A percentile compares a stretch with the other conserved stretches of the same genome.
Conservation (phyloP, 2,329 filamentous ascomycete genomes). For the Fusarium neocosmosporiellum region DNA sequence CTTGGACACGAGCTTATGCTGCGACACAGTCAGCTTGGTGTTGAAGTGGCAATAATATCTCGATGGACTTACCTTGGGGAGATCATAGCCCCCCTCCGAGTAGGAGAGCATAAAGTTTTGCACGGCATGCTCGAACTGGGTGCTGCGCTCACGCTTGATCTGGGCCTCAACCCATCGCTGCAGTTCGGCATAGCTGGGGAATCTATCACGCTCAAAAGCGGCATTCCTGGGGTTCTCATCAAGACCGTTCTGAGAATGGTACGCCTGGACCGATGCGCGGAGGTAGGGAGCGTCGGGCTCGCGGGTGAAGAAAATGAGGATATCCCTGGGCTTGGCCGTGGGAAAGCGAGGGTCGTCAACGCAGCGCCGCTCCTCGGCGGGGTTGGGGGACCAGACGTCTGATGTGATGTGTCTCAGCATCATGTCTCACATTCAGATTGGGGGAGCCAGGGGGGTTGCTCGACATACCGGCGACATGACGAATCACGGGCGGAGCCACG, state of each 20-base stretch:
- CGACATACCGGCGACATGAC: constrained; percentile 52
- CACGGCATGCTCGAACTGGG: constrained; percentile 48
- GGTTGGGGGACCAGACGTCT: constrained; percentile 54
- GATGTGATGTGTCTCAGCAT: constrained; percentile 40
- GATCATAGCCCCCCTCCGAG: constrained; percentile 48
- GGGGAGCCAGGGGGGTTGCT: constrained; percentile 25
- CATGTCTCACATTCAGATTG: constrained; percentile 37
- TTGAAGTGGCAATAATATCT: neutral
- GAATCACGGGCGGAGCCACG: constrained; percentile 53
- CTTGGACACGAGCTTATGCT: constrained; percentile 56
- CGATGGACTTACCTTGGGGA: constrained; percentile 53
- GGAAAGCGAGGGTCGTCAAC: constrained; percentile 50
- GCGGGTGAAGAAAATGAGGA: constrained; percentile 51
- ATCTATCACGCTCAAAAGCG: constrained; percentile 51
- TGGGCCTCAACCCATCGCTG: constrained; percentile 53
- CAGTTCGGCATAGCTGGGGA: constrained; percentile 50
- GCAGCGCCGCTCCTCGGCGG: constrained; percentile 49
- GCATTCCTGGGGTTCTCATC: constrained; percentile 50
- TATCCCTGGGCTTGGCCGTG: constrained; percentile 51
- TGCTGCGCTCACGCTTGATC: constrained; percentile 48
- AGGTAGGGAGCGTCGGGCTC: constrained; percentile 53
- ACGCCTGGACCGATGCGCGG: constrained; percentile 53
- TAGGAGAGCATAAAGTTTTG: constrained; percentile 54
- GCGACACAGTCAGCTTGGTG: constrained; percentile 32
- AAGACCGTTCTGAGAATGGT: constrained; percentile 46